Evolutionary conservation across 441 rosid genomes (phyloP), one percentile per base, ranked within the genome.

Genomic region (Hura crepitans): DNA sequence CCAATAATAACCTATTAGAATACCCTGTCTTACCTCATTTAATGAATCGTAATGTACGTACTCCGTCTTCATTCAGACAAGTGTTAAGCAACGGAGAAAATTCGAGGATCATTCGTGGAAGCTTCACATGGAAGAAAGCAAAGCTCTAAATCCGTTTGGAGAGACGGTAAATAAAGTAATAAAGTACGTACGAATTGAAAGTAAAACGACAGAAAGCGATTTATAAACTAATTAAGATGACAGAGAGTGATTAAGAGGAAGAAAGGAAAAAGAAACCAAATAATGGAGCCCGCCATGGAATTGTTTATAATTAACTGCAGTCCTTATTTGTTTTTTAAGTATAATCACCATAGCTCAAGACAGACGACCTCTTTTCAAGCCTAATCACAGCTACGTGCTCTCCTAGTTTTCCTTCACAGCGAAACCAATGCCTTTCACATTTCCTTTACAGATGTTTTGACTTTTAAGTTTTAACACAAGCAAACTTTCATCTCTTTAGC

Each of bases 311-410:
- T 13, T 18, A 6, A 8, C 49, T 22, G 7, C 51, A 17, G 42
- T 57, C 20, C 31, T 5, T 20, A 46, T 15, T 31, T 54, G 53
- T 14, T 56, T 64, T 17, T n/a, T 23, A 4, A 5, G 11, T 35
- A 7, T 12, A 14, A 18, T 37, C 30, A 37, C 8, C 23, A 9
- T 42, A 28, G 31, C 39, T 39, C 33, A 20, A 72, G 83, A 71
- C 79, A 77, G 69, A 35, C 65, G 13, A 50, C 0, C 35, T n/a
- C 77, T 77, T 80, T 74, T 74, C 62, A 68, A 7, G 62, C 69
- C 73, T 17, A 66, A 46, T 68, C 72, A 53, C 35, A 62, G 13
- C 53, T 37, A 6, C 66, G 14, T 25, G 6, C 11, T 6, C 43
- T 49, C 17, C 20, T 58, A 2, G 12, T 20, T 18, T 45, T 28